Percentiles rank a stretch among this genome's conserved stretches.
These are phyloP conservation scores for Dittrichia graveolens DNA, from an alignment of 129 eudicot species.

Conservation along the genomic window DNA sequence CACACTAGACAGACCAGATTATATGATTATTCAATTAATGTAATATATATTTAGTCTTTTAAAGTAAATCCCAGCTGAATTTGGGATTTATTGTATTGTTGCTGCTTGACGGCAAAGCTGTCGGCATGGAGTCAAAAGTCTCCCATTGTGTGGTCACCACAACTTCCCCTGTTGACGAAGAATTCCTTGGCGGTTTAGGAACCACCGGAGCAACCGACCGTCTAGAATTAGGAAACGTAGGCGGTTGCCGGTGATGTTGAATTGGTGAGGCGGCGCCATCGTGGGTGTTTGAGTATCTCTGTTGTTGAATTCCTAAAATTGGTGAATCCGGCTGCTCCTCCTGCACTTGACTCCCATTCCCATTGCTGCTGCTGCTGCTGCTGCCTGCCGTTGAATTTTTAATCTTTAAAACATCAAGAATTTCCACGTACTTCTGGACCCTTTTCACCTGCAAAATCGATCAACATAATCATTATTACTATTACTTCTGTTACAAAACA, in stretches of 20 bases:
- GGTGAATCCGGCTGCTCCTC: not conserved
- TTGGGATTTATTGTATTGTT: constrained; percentile 46
- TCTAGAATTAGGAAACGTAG: constrained; percentile 45
- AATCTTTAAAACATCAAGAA: constrained; percentile 75
- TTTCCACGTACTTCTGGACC: constrained; percentile 91
- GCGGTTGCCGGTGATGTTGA: constrained; percentile 15
- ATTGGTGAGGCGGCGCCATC: constrained; percentile 22
- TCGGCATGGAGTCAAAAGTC: constrained; percentile 70
- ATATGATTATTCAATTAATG: not conserved
- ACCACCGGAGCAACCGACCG: constrained; percentile 52
- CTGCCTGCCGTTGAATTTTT: constrained; percentile 49
- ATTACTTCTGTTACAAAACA: too few relatives aligned
- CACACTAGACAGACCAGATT: constrained; percentile 32
- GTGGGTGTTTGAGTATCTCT: constrained; percentile 34
- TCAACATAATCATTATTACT: not conserved
- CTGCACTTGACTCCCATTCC: constrained; percentile 31
- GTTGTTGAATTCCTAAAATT: constrained; percentile 26
- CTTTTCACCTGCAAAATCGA: constrained; percentile 60
- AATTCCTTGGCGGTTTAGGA: constrained; percentile 42
- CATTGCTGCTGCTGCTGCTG: not conserved
- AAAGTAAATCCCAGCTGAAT: constrained; percentile 52
- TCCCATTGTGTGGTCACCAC: constrained; percentile 97
- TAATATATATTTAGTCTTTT: not conserved
- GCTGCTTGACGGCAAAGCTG: constrained; percentile 35
- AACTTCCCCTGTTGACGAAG: constrained; percentile 65